Evolutionary conservation across 208 protist genomes (phyloP), one percentile per base, ranked within the genome.

Genomic region (Leptomonas pyrrhocoris): DNA sequence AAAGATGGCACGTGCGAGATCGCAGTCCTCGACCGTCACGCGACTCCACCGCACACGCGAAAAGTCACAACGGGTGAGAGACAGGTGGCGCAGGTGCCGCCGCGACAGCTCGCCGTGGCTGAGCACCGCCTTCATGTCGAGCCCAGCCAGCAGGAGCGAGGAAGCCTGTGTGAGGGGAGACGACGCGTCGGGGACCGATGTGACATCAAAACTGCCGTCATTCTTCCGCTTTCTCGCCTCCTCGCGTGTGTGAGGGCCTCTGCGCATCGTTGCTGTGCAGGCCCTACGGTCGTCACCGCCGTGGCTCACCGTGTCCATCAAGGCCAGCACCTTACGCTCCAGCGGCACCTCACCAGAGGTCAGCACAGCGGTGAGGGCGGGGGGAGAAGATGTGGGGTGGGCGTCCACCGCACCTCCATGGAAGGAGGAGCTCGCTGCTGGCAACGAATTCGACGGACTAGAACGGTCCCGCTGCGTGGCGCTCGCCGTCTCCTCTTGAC

Each of bases 61-160:
- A 53, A 89, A 83, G 68, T 94, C 86, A 42, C 77, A 80, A 23
- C 80, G 81, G 34, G 56, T 62, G 36, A 94, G 61, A 11, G 68
- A 79, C 13, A 85, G 77, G 23, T 76, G 48, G 0, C 68, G 64
- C 36, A 94, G 69, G 27, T 73, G 61, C 9, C 79, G 27, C 8
- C 50, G 28, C 16, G 63, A 45, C 15, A 94, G 38, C 18, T 74
- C 55, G 0, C 79, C 77, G 50, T 73, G 77, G 0, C 46, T n/a
- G 23, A 94, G 40, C 38, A 94, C 40, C 23, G 86, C 86, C 73
- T 90, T 91, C 49, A 89, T 63, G 58, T 94, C 89, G 8, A 81
- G 61, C 8, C 89, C 89, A 2, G 75, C 56, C 27, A 90, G 71
- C 18, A 94, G 61, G 46, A 89, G 62, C 46, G 85, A 74, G 21